Conservation (phyloP, 257 asterid genomes). For the Mitragyna speciosa region DNA sequence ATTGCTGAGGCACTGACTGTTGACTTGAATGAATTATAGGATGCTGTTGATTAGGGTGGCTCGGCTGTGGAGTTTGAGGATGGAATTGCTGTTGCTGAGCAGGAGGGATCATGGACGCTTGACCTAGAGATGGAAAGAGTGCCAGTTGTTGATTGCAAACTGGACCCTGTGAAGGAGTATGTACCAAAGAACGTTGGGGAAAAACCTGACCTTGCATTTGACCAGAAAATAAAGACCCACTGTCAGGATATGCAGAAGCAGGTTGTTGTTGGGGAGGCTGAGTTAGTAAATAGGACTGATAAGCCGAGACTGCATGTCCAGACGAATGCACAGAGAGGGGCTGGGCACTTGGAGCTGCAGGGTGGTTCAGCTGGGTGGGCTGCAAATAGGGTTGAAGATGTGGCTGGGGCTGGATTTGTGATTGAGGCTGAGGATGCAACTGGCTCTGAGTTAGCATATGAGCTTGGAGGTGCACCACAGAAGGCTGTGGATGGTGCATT, state of each 20-base stretch:
- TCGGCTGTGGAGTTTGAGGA: slow-evolving; percentile 49
- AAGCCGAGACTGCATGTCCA: slow-evolving; percentile 54
- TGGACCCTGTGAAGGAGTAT: slow-evolving; percentile 51
- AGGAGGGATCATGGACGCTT: slow-evolving; percentile 35
- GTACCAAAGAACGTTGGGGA: slow-evolving; percentile 51
- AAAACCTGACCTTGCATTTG: slow-evolving; percentile 53
- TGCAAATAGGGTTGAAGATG: slow-evolving; percentile 42
- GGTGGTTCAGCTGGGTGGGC: slow-evolving; percentile 57
- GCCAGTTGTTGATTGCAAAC: slow-evolving; percentile 47
- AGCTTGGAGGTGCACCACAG: slow-evolving; percentile 36
- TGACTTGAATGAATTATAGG: slow-evolving; percentile 53
- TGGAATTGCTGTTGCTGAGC: slow-evolving; percentile 56
- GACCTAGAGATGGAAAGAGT: slow-evolving; percentile 51
- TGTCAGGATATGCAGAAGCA: slow-evolving; percentile 35
- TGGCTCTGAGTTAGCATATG: background rate
- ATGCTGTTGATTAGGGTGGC: slow-evolving; percentile 48
- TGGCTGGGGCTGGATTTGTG: slow-evolving; percentile 48
- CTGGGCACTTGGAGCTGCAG: slow-evolving; percentile 38
- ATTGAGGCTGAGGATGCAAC: slow-evolving; percentile 28
- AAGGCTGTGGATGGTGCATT: slow-evolving; percentile 40
- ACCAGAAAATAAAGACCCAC: slow-evolving; percentile 49
- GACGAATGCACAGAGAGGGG: slow-evolving; percentile 47
- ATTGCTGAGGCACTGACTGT: slow-evolving; percentile 52
- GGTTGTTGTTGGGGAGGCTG: slow-evolving; percentile 55
- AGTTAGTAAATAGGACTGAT: slow-evolving; percentile 63